These are phyloP conservation scores for Cydonia oblonga DNA, from an alignment of 331 rosid species.

Conservation along the genomic window DNA sequence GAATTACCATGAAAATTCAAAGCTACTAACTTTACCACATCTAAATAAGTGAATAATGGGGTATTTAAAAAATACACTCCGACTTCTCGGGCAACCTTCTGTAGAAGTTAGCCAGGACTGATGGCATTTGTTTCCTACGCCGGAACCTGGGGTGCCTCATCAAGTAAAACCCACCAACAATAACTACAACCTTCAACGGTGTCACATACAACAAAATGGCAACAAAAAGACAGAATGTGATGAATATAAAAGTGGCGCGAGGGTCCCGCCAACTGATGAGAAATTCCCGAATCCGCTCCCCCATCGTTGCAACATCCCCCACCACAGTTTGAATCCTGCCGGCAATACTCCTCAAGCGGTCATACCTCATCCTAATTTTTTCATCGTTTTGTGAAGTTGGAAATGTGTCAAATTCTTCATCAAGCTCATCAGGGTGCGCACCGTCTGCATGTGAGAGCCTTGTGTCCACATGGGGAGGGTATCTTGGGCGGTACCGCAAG, in stretches of 20 bases:
- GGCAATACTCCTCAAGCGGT: constrained; percentile 54
- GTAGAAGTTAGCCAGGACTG: constrained; percentile 55
- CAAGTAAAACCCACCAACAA: neutral
- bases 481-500: constrained; percentile 47
- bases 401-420: constrained; percentile 5
- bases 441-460: constrained; percentile 53
- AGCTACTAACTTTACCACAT: too few relatives aligned
- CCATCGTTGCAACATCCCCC: constrained; percentile 68
- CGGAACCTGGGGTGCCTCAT: neutral
- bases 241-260: constrained; percentile 50
- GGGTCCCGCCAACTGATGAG: constrained; percentile 85
- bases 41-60: too few relatives aligned
- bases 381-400: constrained; percentile 41
- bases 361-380: constrained; percentile 49
- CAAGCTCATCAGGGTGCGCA: constrained; percentile 43
- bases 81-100: constrained; percentile 55
- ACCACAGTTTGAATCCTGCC: constrained; percentile 70
- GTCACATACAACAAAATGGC: neutral
- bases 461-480: constrained; percentile 71
- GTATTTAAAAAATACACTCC: constrained; percentile 51
- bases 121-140: neutral
- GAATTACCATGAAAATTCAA: too few relatives aligned
- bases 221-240: constrained; percentile 39
- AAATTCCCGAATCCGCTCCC: constrained; percentile 63
- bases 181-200: neutral